Base-by-base conservation (phyloP, 306 rosid genomes). In the Canavalia ensiformis region DNA sequence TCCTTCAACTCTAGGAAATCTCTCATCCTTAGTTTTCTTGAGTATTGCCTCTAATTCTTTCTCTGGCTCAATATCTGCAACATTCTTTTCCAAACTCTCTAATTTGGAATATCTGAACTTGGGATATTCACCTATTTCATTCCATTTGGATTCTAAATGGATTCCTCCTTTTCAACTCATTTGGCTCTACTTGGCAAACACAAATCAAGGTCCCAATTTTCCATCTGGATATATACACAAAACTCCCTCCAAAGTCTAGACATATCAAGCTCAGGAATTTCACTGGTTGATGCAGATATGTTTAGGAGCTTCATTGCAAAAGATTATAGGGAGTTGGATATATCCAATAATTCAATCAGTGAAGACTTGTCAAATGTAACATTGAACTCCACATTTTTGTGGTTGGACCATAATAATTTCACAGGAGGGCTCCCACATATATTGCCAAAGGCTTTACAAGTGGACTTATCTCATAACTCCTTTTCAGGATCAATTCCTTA, bases 171-270 rank as follows among this genome's bases (percentile, higher is more conserved):
- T 75, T 46, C 70, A 75, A 13, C 80, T 58, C 0, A 0, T 0
- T 3, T 0, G 0, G 0, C 18, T 74, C 30, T 2, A 6, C 4
- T 42, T 74, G 57, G 2, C 45, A 6, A 29, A 74, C 25, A 42
- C 56, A 57, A 6, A 13, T 1, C 12, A 10, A 44, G 79, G 79
- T 11, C 79, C 79, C 6, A 29, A 18, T 13, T 11, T 79, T 7
- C 83, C 72, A 58, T 1, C 42, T 79, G 77, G 77, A n/a, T 79
- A 58, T 79, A 58, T 11, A 58, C 83, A 9, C 83, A 69, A 0
- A 46, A 9, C 6, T 69, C 71, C 12, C 31, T 79, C 25, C 25
- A 18, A 18, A 0, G 0, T 1, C 11, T 79, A 0, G 1, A 34
- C 1, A 33, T 79, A 68, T 69, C 77, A 0, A 6, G 64, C 29